phyloP scores from a whole-genome alignment of 169 alveolate species.

The Plasmodium berghei region DNA sequence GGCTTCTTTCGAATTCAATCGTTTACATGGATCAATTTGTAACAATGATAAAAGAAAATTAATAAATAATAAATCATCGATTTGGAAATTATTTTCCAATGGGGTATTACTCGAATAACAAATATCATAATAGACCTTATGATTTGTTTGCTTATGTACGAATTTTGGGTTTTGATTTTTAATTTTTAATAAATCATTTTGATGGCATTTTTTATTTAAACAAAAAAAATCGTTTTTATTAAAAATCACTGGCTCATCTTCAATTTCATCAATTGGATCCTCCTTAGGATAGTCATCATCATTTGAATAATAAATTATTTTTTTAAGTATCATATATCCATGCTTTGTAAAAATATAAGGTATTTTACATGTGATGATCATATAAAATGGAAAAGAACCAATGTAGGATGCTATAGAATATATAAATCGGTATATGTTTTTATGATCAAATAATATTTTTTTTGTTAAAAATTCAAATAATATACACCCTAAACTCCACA shows the following conservation, averaged over 20 bases:
- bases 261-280: constrained; percentile 48
- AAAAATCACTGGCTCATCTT: constrained; percentile 67
- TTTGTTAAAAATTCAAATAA: constrained; percentile 95
- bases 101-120: constrained; percentile 65
- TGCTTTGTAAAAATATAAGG: constrained; percentile 75
- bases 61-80: constrained; percentile 44
- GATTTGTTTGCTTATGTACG: constrained; percentile 1
- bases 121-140: constrained; percentile 66
- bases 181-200: constrained; percentile 39
- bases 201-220: constrained; percentile 27
- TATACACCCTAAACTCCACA: constrained; percentile 99
- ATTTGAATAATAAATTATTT: constrained; percentile 21
- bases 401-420: constrained; percentile 86
- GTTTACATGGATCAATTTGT: constrained; percentile 89
- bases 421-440: constrained; percentile 86
- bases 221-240: constrained; percentile 70
- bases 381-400: constrained; percentile 87
- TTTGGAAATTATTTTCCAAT: constrained; percentile 52
- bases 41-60: constrained; percentile 78
- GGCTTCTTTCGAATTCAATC: constrained; percentile 93
- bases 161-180: not conserved
- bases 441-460: constrained; percentile 90
- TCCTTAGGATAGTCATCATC: constrained; percentile 29
- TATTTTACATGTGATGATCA: constrained; percentile 78
- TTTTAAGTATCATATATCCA: constrained; percentile 58